Evolutionary conservation across 306 rosid genomes (phyloP).

Genomic region (Lablab purpureus): DNA sequence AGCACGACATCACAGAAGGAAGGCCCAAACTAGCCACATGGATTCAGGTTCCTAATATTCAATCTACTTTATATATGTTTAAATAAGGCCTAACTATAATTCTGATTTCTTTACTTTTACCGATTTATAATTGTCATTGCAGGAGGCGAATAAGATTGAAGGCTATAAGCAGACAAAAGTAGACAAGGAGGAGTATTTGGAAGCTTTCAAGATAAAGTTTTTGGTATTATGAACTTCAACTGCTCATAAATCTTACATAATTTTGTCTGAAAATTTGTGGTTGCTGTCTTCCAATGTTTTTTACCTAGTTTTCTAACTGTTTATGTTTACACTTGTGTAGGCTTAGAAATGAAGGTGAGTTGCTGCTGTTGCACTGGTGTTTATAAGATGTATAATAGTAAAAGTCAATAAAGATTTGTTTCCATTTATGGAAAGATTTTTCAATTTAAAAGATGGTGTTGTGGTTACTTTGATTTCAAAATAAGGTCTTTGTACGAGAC

Average conservation of each 20-base stretch:
- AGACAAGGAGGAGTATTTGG: conserved; percentile 53
- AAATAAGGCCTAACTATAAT: background rate
- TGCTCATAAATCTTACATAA: background rate
- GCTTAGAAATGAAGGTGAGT: background rate
- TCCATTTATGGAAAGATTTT: background rate
- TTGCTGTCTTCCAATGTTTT: background rate
- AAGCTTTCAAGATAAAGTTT: conserved; percentile 47
- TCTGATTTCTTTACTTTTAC: background rate
- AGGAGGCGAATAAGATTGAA: conserved; percentile 61
- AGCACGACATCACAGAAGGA: conserved; percentile 65
- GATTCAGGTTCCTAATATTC: conserved; percentile 55
- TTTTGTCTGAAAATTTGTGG: background rate
- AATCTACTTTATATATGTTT: background rate
- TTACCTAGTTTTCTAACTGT: background rate
- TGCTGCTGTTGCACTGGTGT: background rate
- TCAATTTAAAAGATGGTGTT: conserved; percentile 8
- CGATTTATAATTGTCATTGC: background rate
- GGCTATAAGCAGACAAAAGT: conserved; percentile 62
- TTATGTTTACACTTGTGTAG: conserved; percentile 6
- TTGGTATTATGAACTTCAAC: conserved; percentile 46
- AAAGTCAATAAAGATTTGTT: background rate
- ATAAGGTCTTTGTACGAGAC: background rate
- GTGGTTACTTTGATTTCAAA: background rate
- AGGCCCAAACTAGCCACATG: conserved; percentile 71
- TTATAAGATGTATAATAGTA: background rate